Evolutionary conservation across 805 yeast genomes (phyloP), one percentile per base, ranked within the genome.

Genomic region (Teunomyces stri): DNA sequence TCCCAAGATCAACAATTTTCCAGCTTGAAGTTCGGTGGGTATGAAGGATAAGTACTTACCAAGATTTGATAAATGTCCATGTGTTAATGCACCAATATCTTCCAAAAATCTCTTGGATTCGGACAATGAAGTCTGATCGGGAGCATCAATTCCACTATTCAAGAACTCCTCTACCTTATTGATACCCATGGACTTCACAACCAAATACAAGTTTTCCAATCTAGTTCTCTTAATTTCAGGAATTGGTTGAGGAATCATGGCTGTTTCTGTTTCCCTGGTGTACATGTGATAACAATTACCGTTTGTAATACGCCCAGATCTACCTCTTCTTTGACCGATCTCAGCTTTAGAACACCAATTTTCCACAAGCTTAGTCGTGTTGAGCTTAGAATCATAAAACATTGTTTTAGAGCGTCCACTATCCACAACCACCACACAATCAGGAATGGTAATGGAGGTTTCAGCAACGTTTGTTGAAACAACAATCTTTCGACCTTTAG

Each of bases 401-500:
- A 88, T 79, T 12, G 84, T 82, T 58, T 92, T 92, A 5, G 88
- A 91, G 44, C 89, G 72, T 1, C 99, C 99, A 1, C 87, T 70
- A 60, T 92, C 98, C 37, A 92, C 78, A 1, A 92, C 97, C 0
- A 83, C 96, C 9, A 90, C 96, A 65, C 92, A 88, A 65, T 92
- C 99, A 12, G 96, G 89, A 46, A 92, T 92, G 1, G 99, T 92
- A 53, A 92, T 90, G 12, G 99, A 92, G 0, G 99, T 92, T 67
- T 92, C 99, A 0, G 99, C 99, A 49, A 92, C 88, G 61, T 92
- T 91, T 0, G 99, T 92, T 1, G 96, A 81, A 0, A 87, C 92
- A 10, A 92, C 90, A 33, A 92, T 78, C 56, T 92, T 92, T 52
- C 97, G 74, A 11, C 83, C 84, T 0, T 49, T 53, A 0, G 82